A percentile compares a stretch with the other conserved stretches of the same genome.
phyloP scores from a whole-genome alignment of 495 filamentous ascomycete genomes.

The Immersiella caudata region DNA sequence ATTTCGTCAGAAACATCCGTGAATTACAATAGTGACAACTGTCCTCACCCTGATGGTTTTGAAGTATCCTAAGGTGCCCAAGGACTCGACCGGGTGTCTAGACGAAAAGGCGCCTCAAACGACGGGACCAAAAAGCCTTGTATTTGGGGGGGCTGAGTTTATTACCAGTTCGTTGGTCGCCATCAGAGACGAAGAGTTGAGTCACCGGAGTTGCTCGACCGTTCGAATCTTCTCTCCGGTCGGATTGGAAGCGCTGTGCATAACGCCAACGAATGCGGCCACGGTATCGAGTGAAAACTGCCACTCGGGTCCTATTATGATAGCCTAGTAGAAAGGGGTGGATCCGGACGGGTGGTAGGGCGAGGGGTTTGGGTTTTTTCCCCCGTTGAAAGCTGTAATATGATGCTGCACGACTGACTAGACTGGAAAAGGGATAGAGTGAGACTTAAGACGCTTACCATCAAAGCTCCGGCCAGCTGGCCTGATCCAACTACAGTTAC shows the following conservation, averaged over 20 bases:
- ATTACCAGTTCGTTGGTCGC: too few relatives aligned
- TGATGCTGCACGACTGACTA: too few relatives aligned
- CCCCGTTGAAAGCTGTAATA: background rate
- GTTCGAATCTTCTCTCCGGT: background rate
- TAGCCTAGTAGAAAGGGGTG: background rate
- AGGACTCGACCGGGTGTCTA: too few relatives aligned
- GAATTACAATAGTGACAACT: too few relatives aligned
- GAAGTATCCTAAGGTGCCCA: too few relatives aligned
- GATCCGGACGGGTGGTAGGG: background rate
- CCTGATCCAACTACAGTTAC: background rate
- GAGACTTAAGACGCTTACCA: background rate
- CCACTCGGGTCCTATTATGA: background rate
- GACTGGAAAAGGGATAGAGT: background rate
- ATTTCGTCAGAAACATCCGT: too few relatives aligned
- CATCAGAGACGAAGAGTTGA: too few relatives aligned
- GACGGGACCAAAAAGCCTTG: too few relatives aligned
- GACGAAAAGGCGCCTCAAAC: too few relatives aligned
- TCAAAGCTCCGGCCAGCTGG: background rate
- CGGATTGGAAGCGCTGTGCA: background rate
- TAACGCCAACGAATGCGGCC: background rate
- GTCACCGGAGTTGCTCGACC: background rate
- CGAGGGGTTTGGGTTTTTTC: background rate
- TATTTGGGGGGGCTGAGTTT: too few relatives aligned
- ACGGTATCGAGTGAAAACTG: background rate
- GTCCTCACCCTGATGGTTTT: too few relatives aligned